Percentiles rank a stretch among this genome's conserved stretches.
These are phyloP conservation scores for Fusarium piperis DNA, from an alignment of 2,329 filamentous ascomycete genomes.

Conservation along the genomic window DNA sequence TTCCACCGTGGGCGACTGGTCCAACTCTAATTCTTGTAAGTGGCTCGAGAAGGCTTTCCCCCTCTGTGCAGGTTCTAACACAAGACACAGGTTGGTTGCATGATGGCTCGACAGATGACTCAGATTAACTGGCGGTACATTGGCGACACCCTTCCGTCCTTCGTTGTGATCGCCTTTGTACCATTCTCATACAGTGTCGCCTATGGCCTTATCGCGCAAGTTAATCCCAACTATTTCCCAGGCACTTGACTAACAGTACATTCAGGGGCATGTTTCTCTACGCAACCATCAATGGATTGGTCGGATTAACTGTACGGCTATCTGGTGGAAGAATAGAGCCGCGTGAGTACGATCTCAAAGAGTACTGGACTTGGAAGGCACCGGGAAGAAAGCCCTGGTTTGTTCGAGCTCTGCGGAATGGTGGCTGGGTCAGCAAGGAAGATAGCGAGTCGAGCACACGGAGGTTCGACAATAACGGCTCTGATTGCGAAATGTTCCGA, in stretches of 20 bases:
- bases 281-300: slow-evolving; percentile 17
- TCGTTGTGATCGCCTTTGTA: slow-evolving; percentile 81
- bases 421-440: neutral
- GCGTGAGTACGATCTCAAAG: slow-evolving; percentile 32
- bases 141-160: slow-evolving; percentile 81
- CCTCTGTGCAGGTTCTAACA: neutral
- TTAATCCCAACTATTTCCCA: accelerated
- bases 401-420: slow-evolving; percentile 8
- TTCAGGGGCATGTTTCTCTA: slow-evolving; percentile 32
- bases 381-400: slow-evolving; percentile 28
- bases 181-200: slow-evolving; percentile 87
- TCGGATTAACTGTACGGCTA: slow-evolving; percentile 15
- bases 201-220: slow-evolving; percentile 75
- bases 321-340: slow-evolving; percentile 26
- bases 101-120: slow-evolving; percentile 78
- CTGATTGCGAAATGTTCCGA: slow-evolving; percentile 25
- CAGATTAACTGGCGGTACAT: slow-evolving; percentile 87
- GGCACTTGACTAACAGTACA: neutral
- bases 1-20: slow-evolving; percentile 79
- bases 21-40: slow-evolving; percentile 74
- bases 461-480: neutral
- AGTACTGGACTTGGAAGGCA: slow-evolving; percentile 37
- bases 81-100: slow-evolving; percentile 66
- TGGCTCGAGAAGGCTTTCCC: accelerated
- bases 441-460: neutral